These are phyloP conservation scores for Pyronema omphalodes DNA, from an alignment of 495 filamentous ascomycete species.

Conservation along the genomic window DNA sequence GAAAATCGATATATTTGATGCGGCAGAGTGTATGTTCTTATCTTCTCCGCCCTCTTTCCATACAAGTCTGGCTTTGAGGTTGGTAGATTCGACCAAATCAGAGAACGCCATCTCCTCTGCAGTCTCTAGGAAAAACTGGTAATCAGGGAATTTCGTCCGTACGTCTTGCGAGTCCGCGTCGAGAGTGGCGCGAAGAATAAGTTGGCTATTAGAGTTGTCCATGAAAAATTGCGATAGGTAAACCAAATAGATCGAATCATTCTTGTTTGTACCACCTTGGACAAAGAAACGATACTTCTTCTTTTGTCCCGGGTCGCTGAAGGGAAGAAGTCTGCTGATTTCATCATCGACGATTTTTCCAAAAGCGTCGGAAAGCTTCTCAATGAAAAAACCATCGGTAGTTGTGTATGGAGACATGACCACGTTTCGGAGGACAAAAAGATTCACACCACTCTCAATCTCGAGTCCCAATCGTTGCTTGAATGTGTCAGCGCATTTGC, in stretches of 20 bases:
- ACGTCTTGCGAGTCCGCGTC: not conserved
- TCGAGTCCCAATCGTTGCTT: slow-evolving; percentile 27
- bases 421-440: slow-evolving; percentile 27
- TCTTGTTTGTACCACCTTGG: slow-evolving; percentile 17
- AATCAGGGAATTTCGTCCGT: not conserved
- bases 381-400: slow-evolving; percentile 25
- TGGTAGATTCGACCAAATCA: not conserved
- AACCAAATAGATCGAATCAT: slow-evolving; percentile 21
- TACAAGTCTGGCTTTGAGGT: not conserved
- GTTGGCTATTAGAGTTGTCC: slow-evolving; percentile 24
- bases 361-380: slow-evolving; percentile 20
- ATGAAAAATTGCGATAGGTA: slow-evolving; percentile 25
- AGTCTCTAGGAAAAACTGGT: slow-evolving; percentile 1
- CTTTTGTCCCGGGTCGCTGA: slow-evolving; percentile 6
- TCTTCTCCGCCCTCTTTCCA: too few species aligned
- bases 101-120: not conserved
- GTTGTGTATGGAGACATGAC: slow-evolving; percentile 30
- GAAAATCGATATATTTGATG: slow-evolving; percentile 10
- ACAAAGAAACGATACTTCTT: slow-evolving; percentile 24
- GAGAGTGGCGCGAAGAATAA: slow-evolving; percentile 24
- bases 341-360: slow-evolving; percentile 23
- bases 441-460: slow-evolving; percentile 12
- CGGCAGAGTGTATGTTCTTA: not conserved
- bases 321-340: slow-evolving; percentile 14
- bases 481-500: slow-evolving; percentile 27